Conservation (phyloP, 2,329 filamentous ascomycete species). For the Sphaerostilbella broomeana region DNA sequence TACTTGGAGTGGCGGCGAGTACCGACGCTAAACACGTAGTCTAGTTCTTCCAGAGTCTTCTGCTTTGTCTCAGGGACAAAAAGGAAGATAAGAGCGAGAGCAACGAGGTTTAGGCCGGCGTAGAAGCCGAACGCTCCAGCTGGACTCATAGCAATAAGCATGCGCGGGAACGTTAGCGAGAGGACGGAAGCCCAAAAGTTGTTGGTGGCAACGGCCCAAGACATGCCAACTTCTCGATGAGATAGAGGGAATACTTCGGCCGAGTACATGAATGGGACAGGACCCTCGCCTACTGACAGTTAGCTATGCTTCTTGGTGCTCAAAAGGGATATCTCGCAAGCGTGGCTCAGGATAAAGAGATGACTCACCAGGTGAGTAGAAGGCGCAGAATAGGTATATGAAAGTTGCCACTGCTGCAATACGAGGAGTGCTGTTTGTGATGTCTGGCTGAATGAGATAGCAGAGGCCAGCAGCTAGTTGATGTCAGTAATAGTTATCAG, state of each 20-base stretch:
- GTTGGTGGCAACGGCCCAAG: slow-evolving; percentile 46
- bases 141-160: slow-evolving; percentile 26
- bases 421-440: slow-evolving; percentile 34
- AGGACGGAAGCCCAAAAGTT: slow-evolving; percentile 40
- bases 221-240: slow-evolving; percentile 62
- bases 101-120: slow-evolving; percentile 39
- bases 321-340: not conserved
- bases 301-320: not conserved
- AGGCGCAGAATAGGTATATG: slow-evolving; percentile 56
- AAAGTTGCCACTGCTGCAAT: slow-evolving; percentile 52
- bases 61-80: slow-evolving; percentile 44
- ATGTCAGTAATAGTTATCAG: not conserved
- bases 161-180: slow-evolving; percentile 48
- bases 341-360: not conserved
- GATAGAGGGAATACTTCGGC: slow-evolving; percentile 61
- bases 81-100: slow-evolving; percentile 41
- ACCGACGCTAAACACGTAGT: slow-evolving; percentile 14
- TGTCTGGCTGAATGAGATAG: slow-evolving; percentile 24
- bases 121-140: slow-evolving; percentile 34
- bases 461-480: slow-evolving; percentile 26
- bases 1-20: slow-evolving; percentile 9
- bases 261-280: slow-evolving; percentile 57
- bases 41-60: slow-evolving; percentile 38
- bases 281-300: slow-evolving; percentile 44
- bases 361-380: slow-evolving; percentile 50